Evolutionary conservation across 2,329 filamentous ascomycete species (phyloP).

Genomic region (Trichoderma gracile): DNA sequence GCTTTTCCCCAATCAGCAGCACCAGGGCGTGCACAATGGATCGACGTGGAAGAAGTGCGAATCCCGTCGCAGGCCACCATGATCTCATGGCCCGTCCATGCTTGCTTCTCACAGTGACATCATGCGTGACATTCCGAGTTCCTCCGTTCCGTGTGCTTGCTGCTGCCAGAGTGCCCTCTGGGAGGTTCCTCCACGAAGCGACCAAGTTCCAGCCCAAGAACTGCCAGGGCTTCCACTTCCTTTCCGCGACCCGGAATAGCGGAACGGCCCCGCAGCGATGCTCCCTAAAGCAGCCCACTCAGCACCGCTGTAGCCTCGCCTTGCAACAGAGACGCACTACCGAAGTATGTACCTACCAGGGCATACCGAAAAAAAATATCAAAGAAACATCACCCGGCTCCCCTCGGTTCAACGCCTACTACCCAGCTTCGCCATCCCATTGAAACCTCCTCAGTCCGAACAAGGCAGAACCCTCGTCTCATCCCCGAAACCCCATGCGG

Average conservation of each 20-base stretch:
- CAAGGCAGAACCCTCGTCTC: not conserved
- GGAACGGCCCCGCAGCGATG: slow-evolving; percentile 26
- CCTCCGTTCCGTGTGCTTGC: not conserved
- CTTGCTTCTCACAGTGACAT: no score
- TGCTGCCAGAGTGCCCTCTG: no score
- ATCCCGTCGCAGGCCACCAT: not conserved
- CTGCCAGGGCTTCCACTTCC: not conserved
- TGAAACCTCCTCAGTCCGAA: no score
- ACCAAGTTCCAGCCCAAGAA: not conserved
- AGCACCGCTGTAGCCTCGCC: slow-evolving; percentile 12
- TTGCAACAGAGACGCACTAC: not conserved
- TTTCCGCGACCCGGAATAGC: slow-evolving; percentile 20
- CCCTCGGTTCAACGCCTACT: slow-evolving; percentile 15
- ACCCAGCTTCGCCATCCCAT: no score
- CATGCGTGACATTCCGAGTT: slow-evolving; percentile 4
- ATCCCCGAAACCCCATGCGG: slow-evolving; percentile 16
- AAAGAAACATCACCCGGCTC: slow-evolving; percentile 2
- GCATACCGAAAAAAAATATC: not conserved
- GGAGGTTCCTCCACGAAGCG: not conserved
- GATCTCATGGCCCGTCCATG: not conserved
- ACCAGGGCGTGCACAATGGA: no score
- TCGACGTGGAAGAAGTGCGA: not conserved
- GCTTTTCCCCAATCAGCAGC: not conserved
- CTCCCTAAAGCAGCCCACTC: slow-evolving; percentile 11
- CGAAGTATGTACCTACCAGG: not conserved